Evolutionary conservation across 768 basidiomycete species (phyloP).

Genomic region (Trichaptum fuscoviolaceum): DNA sequence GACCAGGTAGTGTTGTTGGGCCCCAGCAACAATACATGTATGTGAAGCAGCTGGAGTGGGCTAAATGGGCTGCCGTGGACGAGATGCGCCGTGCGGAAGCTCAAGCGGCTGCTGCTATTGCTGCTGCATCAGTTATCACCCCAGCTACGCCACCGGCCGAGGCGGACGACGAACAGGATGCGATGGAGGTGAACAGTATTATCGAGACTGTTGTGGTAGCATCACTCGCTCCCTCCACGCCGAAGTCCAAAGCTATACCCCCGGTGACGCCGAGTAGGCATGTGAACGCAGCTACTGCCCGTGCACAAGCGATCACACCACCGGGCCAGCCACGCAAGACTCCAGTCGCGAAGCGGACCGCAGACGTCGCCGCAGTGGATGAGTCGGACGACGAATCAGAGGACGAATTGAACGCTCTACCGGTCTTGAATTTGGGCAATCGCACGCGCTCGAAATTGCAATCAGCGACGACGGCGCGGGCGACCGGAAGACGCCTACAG

Average conservation of each 20-base stretch:
- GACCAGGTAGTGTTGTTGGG: slow-evolving; percentile 90
- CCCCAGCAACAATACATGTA: slow-evolving; percentile 95
- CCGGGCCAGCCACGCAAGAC: slow-evolving; percentile 88
- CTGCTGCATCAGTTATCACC: slow-evolving; percentile 47
- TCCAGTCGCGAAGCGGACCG: slow-evolving; percentile 63
- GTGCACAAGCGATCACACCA: slow-evolving; percentile 65
- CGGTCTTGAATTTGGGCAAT: slow-evolving; percentile 40
- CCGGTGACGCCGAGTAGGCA: slow-evolving; percentile 82
- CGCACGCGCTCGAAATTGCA: slow-evolving; percentile 27
- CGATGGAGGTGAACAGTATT: slow-evolving; percentile 38
- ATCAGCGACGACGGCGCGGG: slow-evolving; percentile 5
- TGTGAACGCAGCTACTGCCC: slow-evolving; percentile 62
- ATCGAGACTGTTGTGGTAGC: background rate
- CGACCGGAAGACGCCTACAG: slow-evolving; percentile 21
- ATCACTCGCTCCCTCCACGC: slow-evolving; percentile 16
- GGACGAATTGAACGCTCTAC: slow-evolving; percentile 51
- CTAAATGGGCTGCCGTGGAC: slow-evolving; percentile 87
- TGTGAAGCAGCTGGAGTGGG: slow-evolving; percentile 90
- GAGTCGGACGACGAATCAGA: slow-evolving; percentile 4
- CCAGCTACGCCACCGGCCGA: slow-evolving; percentile 82
- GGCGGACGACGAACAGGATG: slow-evolving; percentile 54
- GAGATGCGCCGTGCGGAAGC: slow-evolving; percentile 53
- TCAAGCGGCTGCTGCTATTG: slow-evolving; percentile 27
- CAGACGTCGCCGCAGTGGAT: slow-evolving; percentile 12
- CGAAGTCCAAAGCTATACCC: slow-evolving; percentile 34